A percentile compares a stretch with the other conserved stretches of the same genome.
phyloP scores from a whole-genome alignment of 495 filamentous ascomycete species.

The Lepraria neglecta region DNA sequence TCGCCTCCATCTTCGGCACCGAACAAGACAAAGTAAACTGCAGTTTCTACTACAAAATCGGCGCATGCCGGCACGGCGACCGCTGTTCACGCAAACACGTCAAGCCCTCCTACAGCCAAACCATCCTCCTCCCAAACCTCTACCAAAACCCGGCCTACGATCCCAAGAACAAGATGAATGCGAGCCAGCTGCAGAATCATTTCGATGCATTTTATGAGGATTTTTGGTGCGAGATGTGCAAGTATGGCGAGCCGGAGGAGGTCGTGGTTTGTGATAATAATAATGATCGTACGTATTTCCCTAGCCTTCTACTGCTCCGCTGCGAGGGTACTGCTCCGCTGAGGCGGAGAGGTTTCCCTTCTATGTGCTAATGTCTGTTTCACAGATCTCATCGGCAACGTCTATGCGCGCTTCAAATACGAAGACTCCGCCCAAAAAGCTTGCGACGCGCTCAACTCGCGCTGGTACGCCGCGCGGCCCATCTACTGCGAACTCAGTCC shows the following conservation, averaged over 20 bases:
- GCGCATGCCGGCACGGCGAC: constrained; percentile 95
- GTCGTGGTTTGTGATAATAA: constrained; percentile 91
- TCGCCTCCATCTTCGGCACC: constrained; percentile 98
- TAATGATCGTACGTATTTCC: constrained; percentile 75
- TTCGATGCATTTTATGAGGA: constrained; percentile 99
- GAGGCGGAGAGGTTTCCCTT: too few relatives aligned
- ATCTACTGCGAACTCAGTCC: constrained; percentile 97
- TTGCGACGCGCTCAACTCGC: constrained; percentile 86
- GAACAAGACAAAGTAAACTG: constrained; percentile 94
- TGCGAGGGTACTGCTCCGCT: too few relatives aligned
- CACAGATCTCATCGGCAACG: constrained; percentile 93
- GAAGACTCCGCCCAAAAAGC: constrained; percentile 91
- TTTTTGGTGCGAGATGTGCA: constrained; percentile 98
- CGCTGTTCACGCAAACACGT: constrained; percentile 97
- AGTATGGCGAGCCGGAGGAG: constrained; percentile 85
- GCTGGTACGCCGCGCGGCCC: constrained; percentile 95
- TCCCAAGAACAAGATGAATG: constrained; percentile 92
- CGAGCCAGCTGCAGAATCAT: constrained; percentile 92
- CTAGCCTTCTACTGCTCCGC: background rate
- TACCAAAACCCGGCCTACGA: constrained; percentile 99
- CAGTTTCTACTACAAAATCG: constrained; percentile 93
- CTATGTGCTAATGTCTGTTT: background rate
- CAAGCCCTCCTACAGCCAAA: constrained; percentile 96
- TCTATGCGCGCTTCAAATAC: constrained; percentile 99
- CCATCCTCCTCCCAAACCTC: constrained; percentile 94